Evolutionary conservation across 441 rosid genomes (phyloP), one percentile per base, ranked within the genome.

Genomic region (Gossypium davidsonii): DNA sequence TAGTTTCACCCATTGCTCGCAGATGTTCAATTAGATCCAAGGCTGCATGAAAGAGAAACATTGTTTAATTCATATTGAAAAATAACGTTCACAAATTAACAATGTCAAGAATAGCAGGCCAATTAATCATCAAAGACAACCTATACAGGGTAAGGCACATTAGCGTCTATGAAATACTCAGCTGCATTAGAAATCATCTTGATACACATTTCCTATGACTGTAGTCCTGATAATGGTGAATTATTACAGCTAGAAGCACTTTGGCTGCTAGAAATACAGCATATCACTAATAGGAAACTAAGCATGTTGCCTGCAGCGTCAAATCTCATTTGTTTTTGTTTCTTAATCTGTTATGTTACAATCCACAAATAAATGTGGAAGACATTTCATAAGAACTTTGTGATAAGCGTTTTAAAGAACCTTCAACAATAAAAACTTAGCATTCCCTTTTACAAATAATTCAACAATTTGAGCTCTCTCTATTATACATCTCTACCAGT

Each of bases 1-100:
- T 95, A 37, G 96, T 95, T 83, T 95, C 99, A 20, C 99, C 99
- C 99, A 95, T 93, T 34, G 93, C 76, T 61, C 97, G 96, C 56
- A 95, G 88, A 84, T 95, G 98, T 73, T 95, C 97, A 71, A 95
- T 93, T 78, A 95, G 87, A 79, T 95, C 97, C 80, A 95, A 53
- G 71, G 99, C 99, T 95, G 79, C 70, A 76, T 17, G n/a, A 21
- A 26, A 80, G 44, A 49, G 53, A 28, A n/a, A 44, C 9, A 42
- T 26, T 12, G 72, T 26, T 48, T 48, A 26, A 14, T 21, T 21
- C 11, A 37, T 37, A 3, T 3, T 31, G 51, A 64, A 64, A 64
- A 39, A 64, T 64, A 39, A 63, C 20, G 28, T 64, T 39, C 5
- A 11, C 51, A 39, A 10, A 64, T 18, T 20, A 64, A 11, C 52